phyloP scores from a whole-genome alignment of 495 filamentous ascomycete species.

The Jackrogersella minutella region DNA sequence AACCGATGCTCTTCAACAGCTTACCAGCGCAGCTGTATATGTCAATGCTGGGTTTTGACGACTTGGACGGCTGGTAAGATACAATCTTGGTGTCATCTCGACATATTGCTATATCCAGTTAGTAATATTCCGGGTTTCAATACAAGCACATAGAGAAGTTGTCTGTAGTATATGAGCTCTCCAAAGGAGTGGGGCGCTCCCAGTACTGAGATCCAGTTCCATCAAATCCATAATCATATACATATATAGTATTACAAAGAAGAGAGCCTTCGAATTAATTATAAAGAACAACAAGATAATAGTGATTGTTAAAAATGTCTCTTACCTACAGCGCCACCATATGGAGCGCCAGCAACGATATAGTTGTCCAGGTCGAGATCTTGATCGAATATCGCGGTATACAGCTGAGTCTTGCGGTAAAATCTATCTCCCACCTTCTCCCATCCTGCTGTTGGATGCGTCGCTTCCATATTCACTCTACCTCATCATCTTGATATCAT shows the following conservation, averaged over 20 bases:
- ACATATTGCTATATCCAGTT: slow-evolving; percentile 72
- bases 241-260: not conserved
- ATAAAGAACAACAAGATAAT: not conserved
- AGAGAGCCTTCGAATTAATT: too few relatives aligned
- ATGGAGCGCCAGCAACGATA: slow-evolving; percentile 90
- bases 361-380: slow-evolving; percentile 96
- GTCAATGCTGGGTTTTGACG: slow-evolving; percentile 85
- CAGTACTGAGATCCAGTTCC: too few relatives aligned
- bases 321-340: slow-evolving; percentile 90
- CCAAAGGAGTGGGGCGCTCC: not conserved
- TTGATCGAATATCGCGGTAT: slow-evolving; percentile 89
- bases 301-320: not conserved
- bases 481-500: slow-evolving; percentile 44
- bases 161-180: not conserved
- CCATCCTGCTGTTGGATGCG: slow-evolving; percentile 87
- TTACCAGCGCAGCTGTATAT: slow-evolving; percentile 93
- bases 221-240: too few relatives aligned
- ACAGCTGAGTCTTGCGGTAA: slow-evolving; percentile 92
- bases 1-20: slow-evolving; percentile 72
- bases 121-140: slow-evolving; percentile 13
- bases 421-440: slow-evolving; percentile 89
- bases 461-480: slow-evolving; percentile 56
- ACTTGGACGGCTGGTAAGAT: slow-evolving; percentile 73
- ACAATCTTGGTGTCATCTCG: slow-evolving; percentile 88
- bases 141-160: not conserved